Evolutionary conservation across 2,329 filamentous ascomycete species (phyloP).

Genomic region (Uncinocarpus reesii): DNA sequence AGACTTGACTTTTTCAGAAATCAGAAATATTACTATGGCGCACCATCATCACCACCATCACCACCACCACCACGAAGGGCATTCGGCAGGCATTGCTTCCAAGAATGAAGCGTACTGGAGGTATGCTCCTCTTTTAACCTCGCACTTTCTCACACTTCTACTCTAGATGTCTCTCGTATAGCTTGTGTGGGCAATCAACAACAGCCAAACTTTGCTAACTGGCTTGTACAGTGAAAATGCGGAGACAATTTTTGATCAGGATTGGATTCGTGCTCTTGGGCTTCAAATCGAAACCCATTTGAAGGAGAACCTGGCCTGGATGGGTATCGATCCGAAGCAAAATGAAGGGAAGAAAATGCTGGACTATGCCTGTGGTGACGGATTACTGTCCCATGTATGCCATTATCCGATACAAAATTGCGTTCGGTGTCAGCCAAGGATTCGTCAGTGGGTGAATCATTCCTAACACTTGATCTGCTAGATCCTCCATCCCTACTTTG

Average conservation of each 20-base stretch:
- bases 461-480: not conserved
- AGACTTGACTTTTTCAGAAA: not conserved
- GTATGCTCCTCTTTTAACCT: constrained; percentile 5
- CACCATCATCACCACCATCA: constrained; percentile 10
- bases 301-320: constrained; percentile 16
- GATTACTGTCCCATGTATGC: constrained; percentile 16
- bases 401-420: not conserved
- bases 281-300: constrained; percentile 11
- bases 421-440: not conserved
- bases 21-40: not conserved
- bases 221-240: constrained; percentile 6
- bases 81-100: constrained; percentile 5
- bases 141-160: not conserved
- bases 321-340: constrained; percentile 10
- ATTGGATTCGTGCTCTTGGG: constrained; percentile 15
- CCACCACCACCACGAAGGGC: constrained; percentile 2
- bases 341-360: constrained; percentile 15
- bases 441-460: no score
- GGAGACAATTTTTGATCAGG: constrained; percentile 9
- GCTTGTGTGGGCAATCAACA: not conserved
- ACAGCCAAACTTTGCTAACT: not conserved
- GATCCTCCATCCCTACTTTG: constrained; percentile 15
- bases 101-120: constrained; percentile 16
- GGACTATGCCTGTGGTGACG: constrained; percentile 18
- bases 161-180: not conserved